Evolutionary conservation across 164 flowering plant genomes (phyloP).

Genomic region (Magnolia kwangsiensis): DNA sequence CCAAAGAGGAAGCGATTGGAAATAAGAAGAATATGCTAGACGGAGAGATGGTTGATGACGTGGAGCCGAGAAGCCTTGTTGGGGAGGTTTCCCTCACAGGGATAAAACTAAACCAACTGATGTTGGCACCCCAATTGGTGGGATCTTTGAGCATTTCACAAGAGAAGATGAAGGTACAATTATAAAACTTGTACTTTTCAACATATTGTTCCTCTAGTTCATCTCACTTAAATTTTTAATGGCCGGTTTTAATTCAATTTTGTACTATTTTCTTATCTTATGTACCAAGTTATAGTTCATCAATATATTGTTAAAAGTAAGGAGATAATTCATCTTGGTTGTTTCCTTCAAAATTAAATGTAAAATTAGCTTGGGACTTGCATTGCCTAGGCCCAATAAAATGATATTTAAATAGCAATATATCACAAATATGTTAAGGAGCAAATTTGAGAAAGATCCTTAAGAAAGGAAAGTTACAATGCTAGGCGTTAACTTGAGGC

Average conservation of each 20-base stretch:
- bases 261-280: background rate
- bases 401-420: too few species aligned
- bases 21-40: constrained; percentile 20
- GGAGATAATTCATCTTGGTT: constrained; percentile 1
- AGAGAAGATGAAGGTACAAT: constrained; percentile 62
- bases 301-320: background rate
- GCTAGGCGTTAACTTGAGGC: too few species aligned
- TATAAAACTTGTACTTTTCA: background rate
- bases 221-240: background rate
- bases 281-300: background rate
- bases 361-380: too few species aligned
- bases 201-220: background rate
- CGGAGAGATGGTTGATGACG: constrained; percentile 21
- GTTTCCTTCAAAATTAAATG: background rate
- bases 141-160: constrained; percentile 69
- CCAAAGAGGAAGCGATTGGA: constrained; percentile 20
- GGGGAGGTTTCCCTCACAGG: constrained; percentile 86
- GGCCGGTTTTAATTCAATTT: background rate
- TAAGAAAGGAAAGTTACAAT: too few species aligned
- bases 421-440: too few species aligned
- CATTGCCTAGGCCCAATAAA: too few species aligned
- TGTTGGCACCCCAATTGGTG: constrained; percentile 86
- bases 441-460: too few species aligned
- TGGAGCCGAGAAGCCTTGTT: constrained; percentile 42
- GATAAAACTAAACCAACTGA: constrained; percentile 83